These are phyloP conservation scores for Pseudogymnoascus sp. DNA, from an alignment of 2,329 filamentous ascomycete genomes.

Conservation along the genomic window DNA sequence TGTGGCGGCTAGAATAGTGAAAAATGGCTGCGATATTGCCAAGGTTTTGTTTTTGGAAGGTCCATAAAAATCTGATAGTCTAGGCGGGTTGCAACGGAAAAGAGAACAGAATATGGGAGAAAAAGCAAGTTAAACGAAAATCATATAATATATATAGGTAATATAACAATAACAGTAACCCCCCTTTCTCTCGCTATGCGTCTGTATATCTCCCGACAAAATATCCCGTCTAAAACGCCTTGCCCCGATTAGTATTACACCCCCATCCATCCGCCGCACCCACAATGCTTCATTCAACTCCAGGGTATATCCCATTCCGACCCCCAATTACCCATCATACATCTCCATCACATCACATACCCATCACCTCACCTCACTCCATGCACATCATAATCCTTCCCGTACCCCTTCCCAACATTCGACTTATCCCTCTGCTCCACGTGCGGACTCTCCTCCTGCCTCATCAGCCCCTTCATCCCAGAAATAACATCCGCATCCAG, in stretches of 20 bases:
- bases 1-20: neutral
- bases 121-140: neutral
- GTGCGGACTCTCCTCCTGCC: neutral
- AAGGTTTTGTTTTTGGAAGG: slow-evolving; percentile 1
- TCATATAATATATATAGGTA: neutral
- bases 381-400: neutral
- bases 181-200: neutral
- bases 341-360: neutral
- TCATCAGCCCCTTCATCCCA: slow-evolving; percentile 39
- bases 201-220: neutral
- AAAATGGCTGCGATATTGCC: neutral
- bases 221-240: neutral
- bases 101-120: neutral
- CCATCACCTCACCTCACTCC: neutral
- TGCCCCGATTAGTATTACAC: neutral
- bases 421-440: neutral
- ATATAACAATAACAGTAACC: neutral
- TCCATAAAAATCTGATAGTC: neutral
- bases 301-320: neutral
- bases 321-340: neutral
- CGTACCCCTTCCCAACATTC: neutral
- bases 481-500: slow-evolving; percentile 49
- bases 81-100: neutral
- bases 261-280: neutral
- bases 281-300: slow-evolving; percentile 2